Evolutionary conservation across 2,329 filamentous ascomycete genomes (phyloP).

Genomic region (Alternaria hordeiaustralica): DNA sequence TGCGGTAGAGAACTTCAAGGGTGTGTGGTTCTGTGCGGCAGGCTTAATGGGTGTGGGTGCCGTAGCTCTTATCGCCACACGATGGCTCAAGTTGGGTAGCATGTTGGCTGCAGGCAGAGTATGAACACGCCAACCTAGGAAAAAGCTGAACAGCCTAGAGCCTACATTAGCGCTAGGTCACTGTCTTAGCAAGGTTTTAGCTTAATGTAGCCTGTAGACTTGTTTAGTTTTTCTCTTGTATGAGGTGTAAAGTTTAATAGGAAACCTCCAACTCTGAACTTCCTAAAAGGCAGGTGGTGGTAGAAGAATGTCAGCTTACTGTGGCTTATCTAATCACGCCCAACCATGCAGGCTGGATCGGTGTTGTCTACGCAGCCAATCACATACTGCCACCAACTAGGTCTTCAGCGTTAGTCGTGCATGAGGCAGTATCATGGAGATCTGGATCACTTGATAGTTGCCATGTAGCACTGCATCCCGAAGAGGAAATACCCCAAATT

Average conservation of each 20-base stretch:
- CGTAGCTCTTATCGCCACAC: slow-evolving; percentile 17
- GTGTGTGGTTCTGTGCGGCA: slow-evolving; percentile 46
- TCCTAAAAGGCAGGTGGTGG: not conserved
- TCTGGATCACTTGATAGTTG: not conserved
- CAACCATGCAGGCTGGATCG: not conserved
- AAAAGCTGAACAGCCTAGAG: too few species aligned
- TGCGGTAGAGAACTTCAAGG: slow-evolving; percentile 31
- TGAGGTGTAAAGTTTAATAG: not conserved
- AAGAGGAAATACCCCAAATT: not conserved
- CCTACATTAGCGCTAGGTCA: too few species aligned
- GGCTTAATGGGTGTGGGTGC: slow-evolving; percentile 32
- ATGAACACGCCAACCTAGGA: too few species aligned
- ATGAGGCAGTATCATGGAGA: not conserved
- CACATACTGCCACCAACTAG: not conserved
- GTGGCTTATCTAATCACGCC: not conserved
- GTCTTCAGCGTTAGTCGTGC: not conserved
- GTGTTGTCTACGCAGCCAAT: not conserved
- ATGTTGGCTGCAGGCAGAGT: slow-evolving; percentile 4
- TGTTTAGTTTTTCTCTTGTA: too few species aligned
- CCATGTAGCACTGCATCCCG: not conserved
- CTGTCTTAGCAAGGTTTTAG: too few species aligned
- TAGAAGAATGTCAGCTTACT: not conserved
- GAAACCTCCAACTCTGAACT: not conserved
- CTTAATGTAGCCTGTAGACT: too few species aligned
- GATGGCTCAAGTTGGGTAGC: slow-evolving; percentile 23